Evolutionary conservation across 805 yeast genomes (phyloP).

Genomic region (Candida sanyiensis): DNA sequence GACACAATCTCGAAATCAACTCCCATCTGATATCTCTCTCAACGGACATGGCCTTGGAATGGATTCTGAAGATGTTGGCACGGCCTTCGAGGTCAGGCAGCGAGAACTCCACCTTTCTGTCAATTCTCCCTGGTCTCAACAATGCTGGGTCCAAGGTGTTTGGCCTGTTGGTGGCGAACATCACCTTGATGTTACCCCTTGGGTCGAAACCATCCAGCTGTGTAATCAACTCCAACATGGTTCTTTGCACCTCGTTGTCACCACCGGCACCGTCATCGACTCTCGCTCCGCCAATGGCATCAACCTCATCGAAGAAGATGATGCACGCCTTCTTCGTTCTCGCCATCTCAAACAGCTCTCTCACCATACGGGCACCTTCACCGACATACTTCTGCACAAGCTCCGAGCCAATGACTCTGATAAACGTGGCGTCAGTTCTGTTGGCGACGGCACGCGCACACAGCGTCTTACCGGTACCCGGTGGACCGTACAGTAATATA

Average conservation of each 20-base stretch:
- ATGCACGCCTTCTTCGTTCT: constrained; percentile 97
- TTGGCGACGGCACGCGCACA: constrained; percentile 99
- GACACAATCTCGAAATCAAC: constrained; percentile 92
- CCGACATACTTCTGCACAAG: constrained; percentile 98
- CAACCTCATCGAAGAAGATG: constrained; percentile 96
- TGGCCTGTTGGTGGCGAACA: constrained; percentile 99
- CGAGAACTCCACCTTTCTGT: constrained; percentile 95
- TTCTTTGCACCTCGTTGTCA: constrained; percentile 97
- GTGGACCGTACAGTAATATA: constrained; percentile 92
- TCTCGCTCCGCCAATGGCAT: constrained; percentile 99
- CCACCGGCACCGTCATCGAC: constrained; percentile 99
- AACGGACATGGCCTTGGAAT: constrained; percentile 95
- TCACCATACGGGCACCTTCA: constrained; percentile 99
- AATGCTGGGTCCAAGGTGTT: constrained; percentile 97
- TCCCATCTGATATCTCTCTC: constrained; percentile 99
- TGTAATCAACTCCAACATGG: constrained; percentile 96
- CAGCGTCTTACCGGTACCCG: constrained; percentile 97
- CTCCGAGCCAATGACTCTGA: constrained; percentile 97
- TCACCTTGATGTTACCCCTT: constrained; percentile 96
- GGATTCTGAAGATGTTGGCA: constrained; percentile 95
- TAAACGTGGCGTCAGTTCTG: constrained; percentile 97
- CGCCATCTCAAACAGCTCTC: constrained; percentile 98
- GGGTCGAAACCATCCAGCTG: constrained; percentile 99
- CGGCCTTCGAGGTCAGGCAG: constrained; percentile 97
- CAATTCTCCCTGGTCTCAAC: constrained; percentile 97